Evolutionary conservation across 2,329 filamentous ascomycete genomes (phyloP).

Genomic region (Aspergillus sp.): DNA sequence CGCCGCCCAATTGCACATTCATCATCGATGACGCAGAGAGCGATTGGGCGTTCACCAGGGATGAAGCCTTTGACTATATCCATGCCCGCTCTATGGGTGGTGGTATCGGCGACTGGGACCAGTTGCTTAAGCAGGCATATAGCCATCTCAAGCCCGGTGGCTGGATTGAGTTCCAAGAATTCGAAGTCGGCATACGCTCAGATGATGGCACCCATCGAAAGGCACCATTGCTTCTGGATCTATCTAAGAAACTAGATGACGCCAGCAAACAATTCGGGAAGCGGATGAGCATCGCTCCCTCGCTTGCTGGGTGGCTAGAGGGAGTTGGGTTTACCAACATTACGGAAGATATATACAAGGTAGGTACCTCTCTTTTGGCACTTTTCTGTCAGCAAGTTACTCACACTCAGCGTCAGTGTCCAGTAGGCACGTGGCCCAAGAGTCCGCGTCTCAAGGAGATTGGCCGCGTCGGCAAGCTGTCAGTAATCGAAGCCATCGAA

Average conservation of each 20-base stretch:
- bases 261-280: slow-evolving; percentile 36
- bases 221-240: slow-evolving; percentile 27
- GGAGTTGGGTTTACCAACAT: slow-evolving; percentile 34
- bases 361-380: slow-evolving; percentile 8
- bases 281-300: slow-evolving; percentile 34
- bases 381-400: not conserved
- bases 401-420: slow-evolving; percentile 26
- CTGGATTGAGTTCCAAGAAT: slow-evolving; percentile 39
- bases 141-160: slow-evolving; percentile 35
- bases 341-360: slow-evolving; percentile 36
- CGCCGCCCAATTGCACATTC: slow-evolving; percentile 53
- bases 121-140: slow-evolving; percentile 31
- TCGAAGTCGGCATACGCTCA: slow-evolving; percentile 27
- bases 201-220: slow-evolving; percentile 32
- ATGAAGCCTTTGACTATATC: slow-evolving; percentile 41
- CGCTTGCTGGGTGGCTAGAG: slow-evolving; percentile 27
- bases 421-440: slow-evolving; percentile 36
- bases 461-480: slow-evolving; percentile 31
- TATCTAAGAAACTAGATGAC: slow-evolving; percentile 28
- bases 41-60: slow-evolving; percentile 40
- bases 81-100: slow-evolving; percentile 38
- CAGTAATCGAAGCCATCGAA: slow-evolving; percentile 33
- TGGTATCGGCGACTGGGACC: slow-evolving; percentile 36
- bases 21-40: slow-evolving; percentile 47
- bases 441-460: slow-evolving; percentile 35